Base-by-base conservation (phyloP, 352 stramenopile genomes). In the Stramenopiles sp. region DNA sequence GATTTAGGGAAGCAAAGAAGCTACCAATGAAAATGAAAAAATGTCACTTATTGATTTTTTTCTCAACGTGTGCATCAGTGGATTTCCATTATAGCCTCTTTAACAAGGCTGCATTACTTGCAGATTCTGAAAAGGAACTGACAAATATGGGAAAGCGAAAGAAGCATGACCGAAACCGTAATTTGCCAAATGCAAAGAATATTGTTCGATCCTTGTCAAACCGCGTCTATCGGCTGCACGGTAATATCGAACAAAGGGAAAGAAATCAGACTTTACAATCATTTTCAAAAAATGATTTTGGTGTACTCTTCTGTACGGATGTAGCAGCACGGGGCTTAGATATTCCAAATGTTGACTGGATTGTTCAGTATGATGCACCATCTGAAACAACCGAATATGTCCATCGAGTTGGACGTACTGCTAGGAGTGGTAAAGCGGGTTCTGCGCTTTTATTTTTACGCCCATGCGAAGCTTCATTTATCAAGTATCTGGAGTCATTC, bases 361-460 rank as follows among this genome's bases (percentile, higher is more conserved):
- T 99, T 81, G 91, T 99, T 75, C 97, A 99, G 87, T 99, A 98
- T 85, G 94, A 98, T 85, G 90, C 92, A 76, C 93, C 93, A 0
- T 91, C 86, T 31, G 96, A 99, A 85, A 95, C 96, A n/a, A 97
- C 95, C 82, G 98, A 97, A 80, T 99, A 98, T 84, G 93, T 99
- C 55, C 97, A 99, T 86, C 93, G 97, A 80, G 95, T 99, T 27
- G 97, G 97, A 7, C 88, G 97, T 75, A 98, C 96, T 31, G 97
- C 97, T 7, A 90, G 97, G 83, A 96, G 95, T 0, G 97, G 97
- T 8, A 91, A 90, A 22, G 88, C 85, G 67, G 96, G 96, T 31
- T 94, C 94, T 84, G 95, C 94, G 86, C 83, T 98, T 30, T 84
- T 99, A 22, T 98, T 99, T 84, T 84, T 99, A 76, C 90, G 98